Evolutionary conservation across 257 asterid genomes (phyloP).

Genomic region (Ligustrum vulgare): DNA sequence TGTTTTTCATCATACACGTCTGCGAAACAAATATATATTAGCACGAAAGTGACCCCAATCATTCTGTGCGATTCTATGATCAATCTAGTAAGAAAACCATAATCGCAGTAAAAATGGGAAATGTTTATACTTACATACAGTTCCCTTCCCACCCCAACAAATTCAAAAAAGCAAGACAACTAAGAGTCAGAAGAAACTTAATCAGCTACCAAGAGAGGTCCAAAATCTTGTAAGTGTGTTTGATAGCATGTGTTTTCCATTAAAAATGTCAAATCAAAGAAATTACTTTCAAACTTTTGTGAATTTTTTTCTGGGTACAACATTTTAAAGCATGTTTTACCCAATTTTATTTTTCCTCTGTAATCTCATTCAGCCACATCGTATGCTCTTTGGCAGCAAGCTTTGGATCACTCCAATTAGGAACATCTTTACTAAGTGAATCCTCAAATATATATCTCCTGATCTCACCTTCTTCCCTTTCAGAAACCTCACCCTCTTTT

Average conservation of each 20-base stretch:
- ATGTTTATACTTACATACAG: neutral
- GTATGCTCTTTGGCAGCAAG: constrained; percentile 72
- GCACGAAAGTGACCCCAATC: constrained; percentile 24
- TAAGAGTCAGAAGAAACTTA: neutral
- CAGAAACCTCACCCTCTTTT: constrained; percentile 81
- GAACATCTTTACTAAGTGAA: constrained; percentile 33
- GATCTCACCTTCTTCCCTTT: constrained; percentile 83
- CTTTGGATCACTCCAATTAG: constrained; percentile 45
- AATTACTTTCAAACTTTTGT: no score
- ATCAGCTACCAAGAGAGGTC: neutral
- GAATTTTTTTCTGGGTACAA: no score
- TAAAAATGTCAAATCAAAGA: no score
- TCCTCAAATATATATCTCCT: constrained; percentile 52
- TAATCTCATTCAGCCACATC: constrained; percentile 42
- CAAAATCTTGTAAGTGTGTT: no score
- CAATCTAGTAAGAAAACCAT: neutral
- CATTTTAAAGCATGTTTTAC: no score
- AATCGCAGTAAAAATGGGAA: neutral
- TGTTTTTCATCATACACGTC: no score
- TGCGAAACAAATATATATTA: no score
- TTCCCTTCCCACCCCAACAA: neutral
- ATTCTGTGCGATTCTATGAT: neutral
- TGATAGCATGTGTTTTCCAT: no score
- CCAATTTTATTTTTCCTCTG: constrained; percentile 62
- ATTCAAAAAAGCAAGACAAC: neutral